Conservation (phyloP, 441 rosid species). For the Eutrema salsugineum region DNA sequence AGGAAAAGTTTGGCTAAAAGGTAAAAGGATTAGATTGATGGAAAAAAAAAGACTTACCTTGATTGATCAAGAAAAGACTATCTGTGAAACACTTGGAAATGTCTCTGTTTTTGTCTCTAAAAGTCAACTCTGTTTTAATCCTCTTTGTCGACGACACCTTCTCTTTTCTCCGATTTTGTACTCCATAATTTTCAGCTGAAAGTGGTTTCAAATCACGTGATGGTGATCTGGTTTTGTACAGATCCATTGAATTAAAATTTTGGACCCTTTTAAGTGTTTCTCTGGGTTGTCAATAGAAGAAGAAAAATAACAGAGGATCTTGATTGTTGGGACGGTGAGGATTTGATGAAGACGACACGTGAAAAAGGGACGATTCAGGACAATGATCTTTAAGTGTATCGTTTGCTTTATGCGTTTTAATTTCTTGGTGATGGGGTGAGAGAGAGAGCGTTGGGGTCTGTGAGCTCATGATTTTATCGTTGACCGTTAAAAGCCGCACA, state of each 20-base stretch:
- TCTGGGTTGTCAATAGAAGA: slow-evolving; percentile 20
- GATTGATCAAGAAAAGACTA: slow-evolving; percentile 25
- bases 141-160: slow-evolving; percentile 11
- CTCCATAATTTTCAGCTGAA: background rate
- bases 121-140: slow-evolving; percentile 30
- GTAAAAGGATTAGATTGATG: background rate
- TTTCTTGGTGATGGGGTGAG: slow-evolving; percentile 21
- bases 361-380: slow-evolving; percentile 31
- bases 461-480: slow-evolving; percentile 30
- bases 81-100: slow-evolving; percentile 4
- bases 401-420: slow-evolving; percentile 4
- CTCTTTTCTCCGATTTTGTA: slow-evolving; percentile 7
- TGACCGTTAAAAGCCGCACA: slow-evolving; percentile 25
- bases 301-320: slow-evolving; percentile 14
- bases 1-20: slow-evolving; percentile 10
- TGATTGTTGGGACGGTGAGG: slow-evolving; percentile 35
- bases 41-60: background rate
- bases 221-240: slow-evolving; percentile 25
- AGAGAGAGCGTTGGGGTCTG: slow-evolving; percentile 27
- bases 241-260: slow-evolving; percentile 19
- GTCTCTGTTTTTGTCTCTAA: slow-evolving; percentile 4
- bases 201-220: slow-evolving; percentile 34
- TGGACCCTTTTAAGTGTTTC: slow-evolving; percentile 20
- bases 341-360: slow-evolving; percentile 43
- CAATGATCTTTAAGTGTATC: slow-evolving; percentile 16